phyloP scores from a whole-genome alignment of 805 yeast species.

The Zygosaccharomyces lentus region DNA sequence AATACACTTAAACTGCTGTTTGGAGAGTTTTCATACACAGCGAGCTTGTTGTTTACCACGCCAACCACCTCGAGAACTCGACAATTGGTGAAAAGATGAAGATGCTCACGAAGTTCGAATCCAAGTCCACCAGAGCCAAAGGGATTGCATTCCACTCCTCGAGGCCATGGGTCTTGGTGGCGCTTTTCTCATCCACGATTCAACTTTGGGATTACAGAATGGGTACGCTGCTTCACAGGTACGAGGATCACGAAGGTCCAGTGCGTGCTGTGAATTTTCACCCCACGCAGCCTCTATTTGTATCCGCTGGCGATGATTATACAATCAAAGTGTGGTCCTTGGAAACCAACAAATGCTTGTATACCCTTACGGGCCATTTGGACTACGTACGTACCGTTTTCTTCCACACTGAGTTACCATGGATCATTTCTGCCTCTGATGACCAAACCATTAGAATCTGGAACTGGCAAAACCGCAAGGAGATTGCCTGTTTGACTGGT shows the following conservation, averaged over 20 bases:
- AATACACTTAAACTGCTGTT: not conserved
- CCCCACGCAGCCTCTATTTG: constrained; percentile 96
- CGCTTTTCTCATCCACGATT: constrained; percentile 95
- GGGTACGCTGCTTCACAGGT: constrained; percentile 95
- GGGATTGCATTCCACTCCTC: constrained; percentile 94
- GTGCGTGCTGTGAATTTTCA: constrained; percentile 94
- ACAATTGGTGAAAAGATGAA: constrained; percentile 51
- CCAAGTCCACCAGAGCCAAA: constrained; percentile 95
- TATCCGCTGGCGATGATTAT: constrained; percentile 96
- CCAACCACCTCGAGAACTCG: constrained; percentile 2
- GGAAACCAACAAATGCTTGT: constrained; percentile 83
- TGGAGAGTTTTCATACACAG: constrained; percentile 4
- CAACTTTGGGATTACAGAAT: constrained; percentile 99
- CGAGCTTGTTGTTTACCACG: constrained; percentile 3
- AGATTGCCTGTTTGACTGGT: constrained; percentile 94
- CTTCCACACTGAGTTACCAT: constrained; percentile 94
- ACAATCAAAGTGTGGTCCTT: constrained; percentile 94
- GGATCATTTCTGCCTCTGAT: constrained; percentile 94
- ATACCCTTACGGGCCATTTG: constrained; percentile 87
- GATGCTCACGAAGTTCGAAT: constrained; percentile 88
- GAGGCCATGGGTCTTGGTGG: constrained; percentile 93
- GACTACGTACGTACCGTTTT: constrained; percentile 93
- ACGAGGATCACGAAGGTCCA: constrained; percentile 98
- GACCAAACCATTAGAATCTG: constrained; percentile 98
- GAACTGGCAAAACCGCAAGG: constrained; percentile 99